These are phyloP conservation scores for Setaria viridis DNA, from an alignment of 202 grass and related monocot species.

Conservation along the genomic window DNA sequence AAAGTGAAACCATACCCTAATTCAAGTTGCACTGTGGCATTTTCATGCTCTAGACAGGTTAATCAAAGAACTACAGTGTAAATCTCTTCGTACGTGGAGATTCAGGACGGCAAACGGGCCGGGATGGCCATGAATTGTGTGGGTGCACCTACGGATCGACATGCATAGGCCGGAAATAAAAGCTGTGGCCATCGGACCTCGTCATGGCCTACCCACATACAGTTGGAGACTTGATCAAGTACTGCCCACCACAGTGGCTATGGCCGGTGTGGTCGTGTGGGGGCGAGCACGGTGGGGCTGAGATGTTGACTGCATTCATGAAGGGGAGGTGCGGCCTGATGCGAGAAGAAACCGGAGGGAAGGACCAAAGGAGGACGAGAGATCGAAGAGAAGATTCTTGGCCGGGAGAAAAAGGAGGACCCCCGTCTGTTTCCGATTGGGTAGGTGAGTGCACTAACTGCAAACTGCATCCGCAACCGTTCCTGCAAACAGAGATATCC, in stretches of 20 bases:
- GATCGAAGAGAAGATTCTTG: neutral
- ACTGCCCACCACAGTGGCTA: neutral
- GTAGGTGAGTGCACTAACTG: neutral
- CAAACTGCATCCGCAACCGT: neutral
- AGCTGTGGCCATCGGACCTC: neutral
- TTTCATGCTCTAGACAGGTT: no score
- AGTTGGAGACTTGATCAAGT: conserved; percentile 11
- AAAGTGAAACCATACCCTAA: neutral
- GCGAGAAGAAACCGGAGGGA: neutral
- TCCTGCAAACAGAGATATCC: neutral
- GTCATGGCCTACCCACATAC: conserved; percentile 4
- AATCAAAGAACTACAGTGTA: neutral
- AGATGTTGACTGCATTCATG: conserved; percentile 23
- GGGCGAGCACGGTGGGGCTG: neutral
- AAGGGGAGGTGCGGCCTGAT: neutral
- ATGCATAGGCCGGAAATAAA: conserved; percentile 7
- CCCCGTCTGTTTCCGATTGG: neutral
- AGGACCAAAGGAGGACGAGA: neutral
- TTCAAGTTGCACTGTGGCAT: neutral
- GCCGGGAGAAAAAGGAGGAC: neutral
- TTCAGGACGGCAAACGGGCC: neutral
- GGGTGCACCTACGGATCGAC: neutral
- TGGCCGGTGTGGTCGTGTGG: conserved; percentile 3
- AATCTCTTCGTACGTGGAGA: neutral
- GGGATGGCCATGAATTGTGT: neutral